Evolutionary conservation across 2,329 filamentous ascomycete species (phyloP).

Genomic region (Alternaria arborescens): DNA sequence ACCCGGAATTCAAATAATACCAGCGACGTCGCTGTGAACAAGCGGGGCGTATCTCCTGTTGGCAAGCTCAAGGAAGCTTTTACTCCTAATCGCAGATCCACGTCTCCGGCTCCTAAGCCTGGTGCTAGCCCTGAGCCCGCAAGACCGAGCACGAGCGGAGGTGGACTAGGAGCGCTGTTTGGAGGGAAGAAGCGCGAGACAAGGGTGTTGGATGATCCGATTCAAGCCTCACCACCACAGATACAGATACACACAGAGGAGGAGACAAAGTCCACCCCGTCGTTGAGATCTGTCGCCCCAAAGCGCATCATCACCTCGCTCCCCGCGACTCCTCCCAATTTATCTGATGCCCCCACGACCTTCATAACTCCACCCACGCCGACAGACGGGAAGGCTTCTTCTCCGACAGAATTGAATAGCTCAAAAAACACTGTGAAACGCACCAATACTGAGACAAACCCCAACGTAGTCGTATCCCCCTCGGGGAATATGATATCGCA

Average conservation of each 20-base stretch:
- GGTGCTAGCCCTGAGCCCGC: slow-evolving; percentile 46
- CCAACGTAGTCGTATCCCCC: slow-evolving; percentile 66
- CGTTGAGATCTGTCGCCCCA: slow-evolving; percentile 35
- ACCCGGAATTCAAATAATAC: slow-evolving; percentile 45
- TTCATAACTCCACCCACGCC: slow-evolving; percentile 72
- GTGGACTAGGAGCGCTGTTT: slow-evolving; percentile 54
- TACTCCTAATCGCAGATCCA: slow-evolving; percentile 49
- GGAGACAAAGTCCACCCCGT: slow-evolving; percentile 44
- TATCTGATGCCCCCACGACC: slow-evolving; percentile 60
- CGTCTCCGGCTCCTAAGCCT: slow-evolving; percentile 36
- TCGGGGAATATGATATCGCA: slow-evolving; percentile 79
- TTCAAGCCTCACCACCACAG: slow-evolving; percentile 42
- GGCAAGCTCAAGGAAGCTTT: slow-evolving; percentile 78
- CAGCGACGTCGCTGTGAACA: slow-evolving; percentile 48
- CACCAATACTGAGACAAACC: slow-evolving; percentile 50
- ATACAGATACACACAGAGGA: slow-evolving; percentile 42
- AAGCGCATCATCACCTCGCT: slow-evolving; percentile 51
- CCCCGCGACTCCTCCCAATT: slow-evolving; percentile 55
- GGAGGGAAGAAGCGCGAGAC: slow-evolving; percentile 48
- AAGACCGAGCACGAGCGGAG: slow-evolving; percentile 54
- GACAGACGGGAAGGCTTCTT: slow-evolving; percentile 55
- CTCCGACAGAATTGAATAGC: slow-evolving; percentile 41
- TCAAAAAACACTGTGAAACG: slow-evolving; percentile 38
- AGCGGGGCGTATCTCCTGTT: slow-evolving; percentile 73
- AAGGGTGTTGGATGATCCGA: slow-evolving; percentile 39